Evolutionary conservation across 2,329 filamentous ascomycete genomes (phyloP).

Genomic region (Sordariomycetes sp.): DNA sequence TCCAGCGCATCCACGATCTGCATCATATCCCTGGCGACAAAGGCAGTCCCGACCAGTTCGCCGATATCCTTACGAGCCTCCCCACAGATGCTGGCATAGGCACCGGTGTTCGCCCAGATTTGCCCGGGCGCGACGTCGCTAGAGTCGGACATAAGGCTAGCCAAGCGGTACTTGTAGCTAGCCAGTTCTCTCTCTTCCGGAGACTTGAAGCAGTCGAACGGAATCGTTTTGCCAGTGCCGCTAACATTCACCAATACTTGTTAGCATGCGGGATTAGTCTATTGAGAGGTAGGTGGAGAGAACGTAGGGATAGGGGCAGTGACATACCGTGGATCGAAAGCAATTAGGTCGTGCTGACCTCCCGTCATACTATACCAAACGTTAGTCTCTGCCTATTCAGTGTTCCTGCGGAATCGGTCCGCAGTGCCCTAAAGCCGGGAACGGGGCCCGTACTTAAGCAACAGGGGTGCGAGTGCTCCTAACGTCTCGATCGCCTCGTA

Average conservation of each 20-base stretch:
- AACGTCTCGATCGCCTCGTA: slow-evolving; percentile 3
- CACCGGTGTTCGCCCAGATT: slow-evolving; percentile 10
- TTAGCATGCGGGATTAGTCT: neutral
- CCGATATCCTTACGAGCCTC: slow-evolving; percentile 11
- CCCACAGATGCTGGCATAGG: slow-evolving; percentile 14
- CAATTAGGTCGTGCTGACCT: slow-evolving; percentile 15
- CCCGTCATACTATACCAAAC: slow-evolving; percentile 12
- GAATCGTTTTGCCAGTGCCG: neutral
- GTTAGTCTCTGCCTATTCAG: neutral
- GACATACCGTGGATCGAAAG: slow-evolving; percentile 16
- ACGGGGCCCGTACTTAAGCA: neutral
- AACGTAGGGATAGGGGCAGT: no score
- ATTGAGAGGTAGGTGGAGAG: neutral
- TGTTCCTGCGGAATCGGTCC: no score
- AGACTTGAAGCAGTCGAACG: neutral
- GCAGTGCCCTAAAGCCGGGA: no score
- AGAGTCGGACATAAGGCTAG: neutral
- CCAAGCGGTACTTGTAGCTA: neutral
- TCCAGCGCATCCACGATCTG: slow-evolving; percentile 23
- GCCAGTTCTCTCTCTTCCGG: neutral
- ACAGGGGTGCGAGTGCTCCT: slow-evolving; percentile 1
- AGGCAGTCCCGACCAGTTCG: slow-evolving; percentile 18
- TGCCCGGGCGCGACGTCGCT: slow-evolving; percentile 9
- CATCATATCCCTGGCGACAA: slow-evolving; percentile 26
- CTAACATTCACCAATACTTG: neutral